Conservation (phyloP, 1,139 yeast species). For the Kodamaea sp. region DNA sequence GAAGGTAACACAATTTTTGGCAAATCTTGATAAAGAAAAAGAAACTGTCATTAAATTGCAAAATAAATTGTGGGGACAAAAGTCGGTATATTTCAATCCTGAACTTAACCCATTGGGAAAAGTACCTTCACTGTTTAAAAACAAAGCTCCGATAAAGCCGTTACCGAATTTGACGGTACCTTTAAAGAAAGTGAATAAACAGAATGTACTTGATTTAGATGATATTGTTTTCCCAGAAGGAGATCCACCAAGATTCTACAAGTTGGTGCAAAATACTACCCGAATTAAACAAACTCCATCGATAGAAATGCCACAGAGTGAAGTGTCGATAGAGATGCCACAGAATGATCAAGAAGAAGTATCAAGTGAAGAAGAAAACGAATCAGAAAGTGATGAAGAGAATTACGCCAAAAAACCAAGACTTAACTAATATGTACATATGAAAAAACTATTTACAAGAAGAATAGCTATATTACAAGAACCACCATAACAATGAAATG, state of each 20-base stretch:
- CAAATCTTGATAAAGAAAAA: constrained; percentile 14
- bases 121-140: constrained; percentile 24
- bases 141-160: constrained; percentile 1
- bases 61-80: constrained; percentile 34
- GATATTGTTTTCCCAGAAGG: constrained; percentile 36
- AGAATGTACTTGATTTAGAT: constrained; percentile 18
- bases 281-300: constrained; percentile 4
- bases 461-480: background rate
- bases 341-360: constrained; percentile 4
- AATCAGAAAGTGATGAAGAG: constrained; percentile 6
- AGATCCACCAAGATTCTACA: constrained; percentile 40
- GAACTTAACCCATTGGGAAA: constrained; percentile 47
- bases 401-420: constrained; percentile 5
- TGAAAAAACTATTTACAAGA: constrained; percentile 12
- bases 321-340: constrained; percentile 3
- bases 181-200: background rate
- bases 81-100: constrained; percentile 43
- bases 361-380: background rate
- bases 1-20: constrained; percentile 23
- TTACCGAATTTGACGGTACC: constrained; percentile 30
- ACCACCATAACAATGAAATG: background rate
- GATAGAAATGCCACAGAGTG: constrained; percentile 1
- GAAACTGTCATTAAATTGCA: constrained; percentile 17
- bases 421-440: constrained; percentile 2
- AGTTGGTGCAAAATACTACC: constrained; percentile 32